Base-by-base conservation (phyloP, 306 rosid genomes). In the Lathyrus aphaca region DNA sequence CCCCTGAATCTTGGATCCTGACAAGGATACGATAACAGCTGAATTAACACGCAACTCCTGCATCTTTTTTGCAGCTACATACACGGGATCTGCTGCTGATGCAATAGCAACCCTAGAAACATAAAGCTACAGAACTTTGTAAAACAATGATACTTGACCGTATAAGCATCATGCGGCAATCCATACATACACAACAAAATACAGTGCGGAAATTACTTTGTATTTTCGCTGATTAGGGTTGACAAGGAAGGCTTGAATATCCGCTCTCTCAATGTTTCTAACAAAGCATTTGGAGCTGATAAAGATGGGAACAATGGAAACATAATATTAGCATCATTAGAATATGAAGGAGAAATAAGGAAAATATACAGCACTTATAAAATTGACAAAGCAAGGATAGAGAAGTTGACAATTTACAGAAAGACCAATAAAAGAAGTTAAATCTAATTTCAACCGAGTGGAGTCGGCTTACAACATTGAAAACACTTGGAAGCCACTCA, bases 181-280 rank as follows among this genome's bases (percentile, higher is more conserved):
- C 74, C 6, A 75, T n/a, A 76, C 37, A 39, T 58, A 70, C 66
- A 64, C 4, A 14, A 37, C 58, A 56, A 67, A 73, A 66, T 59
- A 54, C 59, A 68, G 60, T 71, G 23, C 4, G 39, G 29, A 72
- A 75, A 58, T 72, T 94, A 94, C 98, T 87, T 94, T 27, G 86
- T 55, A 79, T 80, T 86, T 81, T 94, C 98, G 19, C 82, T 71
- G 55, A 94, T 75, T 67, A 94, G 79, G 66, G 95, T 82, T 77
- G 98, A 84, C 79, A 94, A 53, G 65, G 98, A 85, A 44, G 98
- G 96, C 84, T 86, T 90, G 83, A 94, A 87, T 91, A 94, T 86
- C 75, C 82, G 95, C 63, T 94, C 98, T 86, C 92, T 90, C 84
- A 94, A 54, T 46, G 94, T 88, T 48, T 94, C 97, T 18, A 94